These are phyloP conservation scores for Phytophthora sansomeana DNA, from an alignment of 352 stramenopile species.

Conservation along the genomic window DNA sequence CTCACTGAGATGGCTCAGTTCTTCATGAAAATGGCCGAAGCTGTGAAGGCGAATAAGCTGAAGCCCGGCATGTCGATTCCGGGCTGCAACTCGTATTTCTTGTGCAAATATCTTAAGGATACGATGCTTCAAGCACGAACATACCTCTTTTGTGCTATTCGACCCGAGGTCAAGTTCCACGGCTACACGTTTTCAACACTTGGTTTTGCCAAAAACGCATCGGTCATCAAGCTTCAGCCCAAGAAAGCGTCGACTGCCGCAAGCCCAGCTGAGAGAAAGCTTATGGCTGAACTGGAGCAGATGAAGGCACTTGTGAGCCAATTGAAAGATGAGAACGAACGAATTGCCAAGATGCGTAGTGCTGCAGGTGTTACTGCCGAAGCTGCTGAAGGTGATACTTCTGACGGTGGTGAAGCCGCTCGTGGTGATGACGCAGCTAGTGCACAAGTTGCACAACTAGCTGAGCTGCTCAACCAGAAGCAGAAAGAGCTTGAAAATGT, in stretches of 20 bases:
- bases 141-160: conserved; percentile 95
- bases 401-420: conserved; percentile 21
- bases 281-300: conserved; percentile 95
- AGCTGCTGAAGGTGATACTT: conserved; percentile 2
- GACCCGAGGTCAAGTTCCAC: conserved; percentile 93
- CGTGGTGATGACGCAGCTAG: conserved; percentile 38
- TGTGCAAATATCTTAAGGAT: conserved; percentile 97
- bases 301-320: conserved; percentile 92
- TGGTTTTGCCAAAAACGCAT: conserved; percentile 95
- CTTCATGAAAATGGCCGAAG: conserved; percentile 98
- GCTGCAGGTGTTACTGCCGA: conserved; percentile 25
- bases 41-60: conserved; percentile 94
- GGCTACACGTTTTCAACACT: conserved; percentile 96
- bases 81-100: conserved; percentile 95
- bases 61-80: conserved; percentile 94
- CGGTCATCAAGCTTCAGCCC: conserved; percentile 95
- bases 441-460: conserved; percentile 65
- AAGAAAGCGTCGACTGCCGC: conserved; percentile 94
- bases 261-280: conserved; percentile 91
- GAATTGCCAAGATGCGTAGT: conserved; percentile 69
- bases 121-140: conserved; percentile 94
- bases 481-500: conserved; percentile 79
- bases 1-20: conserved; percentile 97
- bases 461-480: conserved; percentile 70
- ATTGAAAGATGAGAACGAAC: conserved; percentile 85